These are phyloP conservation scores for Phycomyces blakesleeanus DNA, from an alignment of 192 early-diverging fungal species.

Conservation along the genomic window DNA sequence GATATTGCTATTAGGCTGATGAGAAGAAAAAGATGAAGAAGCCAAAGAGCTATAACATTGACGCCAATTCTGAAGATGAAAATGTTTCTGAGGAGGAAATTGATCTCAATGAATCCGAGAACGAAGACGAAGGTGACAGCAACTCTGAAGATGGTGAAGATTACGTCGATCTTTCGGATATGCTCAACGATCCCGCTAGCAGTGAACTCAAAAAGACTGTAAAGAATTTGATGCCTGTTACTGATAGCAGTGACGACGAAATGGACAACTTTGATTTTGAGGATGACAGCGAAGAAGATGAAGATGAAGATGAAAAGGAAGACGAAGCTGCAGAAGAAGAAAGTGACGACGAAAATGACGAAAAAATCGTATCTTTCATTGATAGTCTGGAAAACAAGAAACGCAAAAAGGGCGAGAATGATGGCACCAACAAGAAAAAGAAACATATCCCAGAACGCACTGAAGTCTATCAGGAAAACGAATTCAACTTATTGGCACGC, in stretches of 20 bases:
- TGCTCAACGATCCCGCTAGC: constrained; percentile 41
- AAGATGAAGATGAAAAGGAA: constrained; percentile 35
- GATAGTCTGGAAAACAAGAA: constrained; percentile 59
- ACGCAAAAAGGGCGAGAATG: constrained; percentile 38
- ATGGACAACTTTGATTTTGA: constrained; percentile 35
- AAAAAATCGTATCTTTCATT: constrained; percentile 57
- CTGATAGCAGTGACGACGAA: constrained; percentile 38
- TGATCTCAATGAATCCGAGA: constrained; percentile 21
- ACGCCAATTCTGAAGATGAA: constrained; percentile 37
- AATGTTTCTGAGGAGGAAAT: constrained; percentile 33
- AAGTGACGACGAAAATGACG: constrained; percentile 40
- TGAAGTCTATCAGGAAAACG: constrained; percentile 70
- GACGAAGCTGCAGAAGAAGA: constrained; percentile 37
- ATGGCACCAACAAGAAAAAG: constrained; percentile 41
- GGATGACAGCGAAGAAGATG: constrained; percentile 36
- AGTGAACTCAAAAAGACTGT: constrained; percentile 17
- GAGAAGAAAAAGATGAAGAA: constrained; percentile 17
- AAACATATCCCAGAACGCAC: constrained; percentile 55
- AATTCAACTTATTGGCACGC: constrained; percentile 58
- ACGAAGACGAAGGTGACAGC: constrained; percentile 43
- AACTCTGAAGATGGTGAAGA: constrained; percentile 39
- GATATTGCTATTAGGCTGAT: background rate
- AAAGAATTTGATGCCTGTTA: constrained; percentile 27
- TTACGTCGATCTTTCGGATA: constrained; percentile 59
- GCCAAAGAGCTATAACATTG: constrained; percentile 27